These are phyloP conservation scores for Podospora comata DNA, from an alignment of 495 filamentous ascomycete species.

Conservation along the genomic window DNA sequence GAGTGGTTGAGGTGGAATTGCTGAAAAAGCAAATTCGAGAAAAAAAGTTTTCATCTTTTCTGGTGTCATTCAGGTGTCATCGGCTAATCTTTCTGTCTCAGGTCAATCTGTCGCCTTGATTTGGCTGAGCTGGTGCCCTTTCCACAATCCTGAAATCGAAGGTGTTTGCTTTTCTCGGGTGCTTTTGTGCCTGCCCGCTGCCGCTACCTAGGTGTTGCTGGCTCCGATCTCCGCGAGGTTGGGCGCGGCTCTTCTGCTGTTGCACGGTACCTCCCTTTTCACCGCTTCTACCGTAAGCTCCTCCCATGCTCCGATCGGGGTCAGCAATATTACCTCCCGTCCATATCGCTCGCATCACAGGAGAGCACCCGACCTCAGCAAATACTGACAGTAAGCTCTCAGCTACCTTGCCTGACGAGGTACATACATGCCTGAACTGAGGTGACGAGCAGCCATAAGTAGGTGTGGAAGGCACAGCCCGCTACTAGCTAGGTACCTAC, in stretches of 20 bases:
- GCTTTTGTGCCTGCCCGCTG: background rate
- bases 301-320: background rate
- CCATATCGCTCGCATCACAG: background rate
- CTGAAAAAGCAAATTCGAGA: too few species aligned
- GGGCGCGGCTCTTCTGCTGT: background rate
- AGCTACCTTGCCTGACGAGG: background rate
- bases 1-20: too few species aligned
- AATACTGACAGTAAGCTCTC: background rate
- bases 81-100: too few species aligned
- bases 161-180: background rate
- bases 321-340: background rate
- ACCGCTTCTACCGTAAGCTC: background rate
- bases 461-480: background rate
- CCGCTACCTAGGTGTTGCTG: background rate
- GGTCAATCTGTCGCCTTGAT: background rate
- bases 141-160: background rate
- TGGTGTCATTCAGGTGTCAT: too few species aligned
- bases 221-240: background rate
- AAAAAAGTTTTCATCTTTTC: too few species aligned
- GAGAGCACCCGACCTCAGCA: background rate
- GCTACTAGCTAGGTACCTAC: background rate
- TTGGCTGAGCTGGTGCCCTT: background rate
- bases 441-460: background rate
- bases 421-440: background rate
- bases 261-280: background rate